A percentile compares a stretch with the other conserved stretches of the same genome.
These are phyloP conservation scores for Petunia hybrid DNA, from an alignment of 305 asterid genomes.

Conservation along the genomic window DNA sequence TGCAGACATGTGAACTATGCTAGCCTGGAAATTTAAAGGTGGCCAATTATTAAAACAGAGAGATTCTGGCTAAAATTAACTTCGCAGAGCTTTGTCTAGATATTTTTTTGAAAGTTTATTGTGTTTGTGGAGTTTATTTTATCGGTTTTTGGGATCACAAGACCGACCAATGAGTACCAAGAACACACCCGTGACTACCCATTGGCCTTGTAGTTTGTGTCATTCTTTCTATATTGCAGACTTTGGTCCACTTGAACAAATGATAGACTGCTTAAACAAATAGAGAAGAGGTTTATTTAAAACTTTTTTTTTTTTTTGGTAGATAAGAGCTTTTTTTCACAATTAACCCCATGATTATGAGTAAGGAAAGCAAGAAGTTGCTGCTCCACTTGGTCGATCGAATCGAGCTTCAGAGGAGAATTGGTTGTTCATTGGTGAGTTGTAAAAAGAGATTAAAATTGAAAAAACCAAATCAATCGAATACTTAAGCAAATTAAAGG, in stretches of 20 bases:
- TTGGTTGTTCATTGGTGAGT: too few species aligned
- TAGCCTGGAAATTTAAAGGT: slow-evolving; percentile 30
- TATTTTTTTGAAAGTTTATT: not conserved
- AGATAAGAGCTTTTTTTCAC: not conserved
- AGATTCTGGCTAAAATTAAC: slow-evolving; percentile 2
- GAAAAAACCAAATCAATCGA: too few species aligned
- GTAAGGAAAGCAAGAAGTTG: not conserved
- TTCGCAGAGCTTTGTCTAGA: not conserved
- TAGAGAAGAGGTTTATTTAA: not conserved
- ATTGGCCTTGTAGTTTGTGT: slow-evolving; percentile 37
- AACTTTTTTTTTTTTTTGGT: not conserved
- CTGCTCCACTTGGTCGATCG: too few species aligned
- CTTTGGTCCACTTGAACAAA: slow-evolving; percentile 5
- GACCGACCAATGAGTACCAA: slow-evolving; percentile 26
- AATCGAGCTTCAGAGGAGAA: too few species aligned
- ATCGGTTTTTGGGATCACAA: slow-evolving; percentile 29
- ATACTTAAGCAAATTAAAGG: too few species aligned
- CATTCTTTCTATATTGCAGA: slow-evolving; percentile 19
- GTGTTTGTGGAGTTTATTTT: not conserved
- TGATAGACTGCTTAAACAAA: not conserved
- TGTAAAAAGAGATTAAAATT: too few species aligned
- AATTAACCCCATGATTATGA: not conserved
- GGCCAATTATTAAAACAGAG: slow-evolving; percentile 27
- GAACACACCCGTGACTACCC: slow-evolving; percentile 45
- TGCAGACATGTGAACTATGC: slow-evolving; percentile 38